Evolutionary conservation across 1,139 yeast species (phyloP).

Genomic region (Sugiyamaella novakii): DNA sequence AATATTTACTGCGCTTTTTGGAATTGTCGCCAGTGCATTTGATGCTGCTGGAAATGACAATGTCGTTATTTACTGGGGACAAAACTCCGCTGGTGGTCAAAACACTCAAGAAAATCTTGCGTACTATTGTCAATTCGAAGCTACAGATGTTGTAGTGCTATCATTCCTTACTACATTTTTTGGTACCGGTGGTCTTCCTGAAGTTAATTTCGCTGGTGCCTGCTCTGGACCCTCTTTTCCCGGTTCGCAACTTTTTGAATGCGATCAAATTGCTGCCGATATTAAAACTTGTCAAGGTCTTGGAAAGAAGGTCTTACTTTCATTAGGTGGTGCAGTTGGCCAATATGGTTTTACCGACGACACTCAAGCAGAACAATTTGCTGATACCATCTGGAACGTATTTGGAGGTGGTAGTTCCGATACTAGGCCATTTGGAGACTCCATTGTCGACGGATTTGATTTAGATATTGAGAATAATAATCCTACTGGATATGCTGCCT

Average conservation of each 20-base stretch:
- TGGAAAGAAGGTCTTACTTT: slow-evolving; percentile 80
- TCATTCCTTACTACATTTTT: slow-evolving; percentile 72
- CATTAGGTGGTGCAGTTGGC: slow-evolving; percentile 88
- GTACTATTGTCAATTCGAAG: slow-evolving; percentile 66
- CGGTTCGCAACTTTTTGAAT: slow-evolving; percentile 39
- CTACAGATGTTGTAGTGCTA: slow-evolving; percentile 70
- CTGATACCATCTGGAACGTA: slow-evolving; percentile 74
- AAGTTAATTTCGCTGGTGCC: slow-evolving; percentile 72
- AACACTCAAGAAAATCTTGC: slow-evolving; percentile 66
- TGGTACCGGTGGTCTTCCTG: slow-evolving; percentile 44
- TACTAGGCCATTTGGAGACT: slow-evolving; percentile 71
- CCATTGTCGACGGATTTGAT: slow-evolving; percentile 70
- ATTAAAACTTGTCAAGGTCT: slow-evolving; percentile 73
- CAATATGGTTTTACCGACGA: slow-evolving; percentile 69
- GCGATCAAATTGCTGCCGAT: slow-evolving; percentile 53
- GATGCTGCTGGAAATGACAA: slow-evolving; percentile 46
- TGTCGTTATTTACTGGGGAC: slow-evolving; percentile 92
- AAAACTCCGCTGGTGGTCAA: slow-evolving; percentile 65
- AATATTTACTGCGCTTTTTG: slow-evolving; percentile 11
- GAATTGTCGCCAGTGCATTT: slow-evolving; percentile 26
- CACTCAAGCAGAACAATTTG: slow-evolving; percentile 63
- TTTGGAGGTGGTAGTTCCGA: slow-evolving; percentile 72
- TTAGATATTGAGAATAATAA: slow-evolving; percentile 64
- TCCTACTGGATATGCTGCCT: slow-evolving; percentile 55
- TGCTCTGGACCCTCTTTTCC: slow-evolving; percentile 37